Evolutionary conservation across 768 basidiomycete species (phyloP).

Genomic region (Tephrocybe sp.): DNA sequence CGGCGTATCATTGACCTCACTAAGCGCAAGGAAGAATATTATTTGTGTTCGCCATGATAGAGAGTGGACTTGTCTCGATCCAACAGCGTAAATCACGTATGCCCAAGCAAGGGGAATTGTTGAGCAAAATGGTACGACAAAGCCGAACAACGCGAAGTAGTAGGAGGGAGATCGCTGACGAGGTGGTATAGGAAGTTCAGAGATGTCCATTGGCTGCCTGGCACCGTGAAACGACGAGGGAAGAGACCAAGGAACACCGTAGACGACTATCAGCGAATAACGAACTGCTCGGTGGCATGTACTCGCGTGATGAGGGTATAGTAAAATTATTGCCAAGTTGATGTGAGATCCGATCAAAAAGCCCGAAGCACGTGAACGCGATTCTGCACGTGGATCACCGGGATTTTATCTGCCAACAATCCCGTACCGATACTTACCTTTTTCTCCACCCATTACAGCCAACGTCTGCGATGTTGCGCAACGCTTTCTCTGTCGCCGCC

Average conservation of each 20-base stretch:
- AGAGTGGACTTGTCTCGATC: constrained; percentile 39
- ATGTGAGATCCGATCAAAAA: constrained; percentile 8
- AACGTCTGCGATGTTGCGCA: constrained; percentile 62
- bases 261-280: background rate
- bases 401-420: constrained; percentile 11
- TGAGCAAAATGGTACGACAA: constrained; percentile 66
- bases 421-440: constrained; percentile 27
- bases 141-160: constrained; percentile 54
- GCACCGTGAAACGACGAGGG: background rate
- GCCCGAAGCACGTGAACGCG: constrained; percentile 14
- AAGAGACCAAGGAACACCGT: background rate
- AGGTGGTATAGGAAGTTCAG: constrained; percentile 36
- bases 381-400: constrained; percentile 14
- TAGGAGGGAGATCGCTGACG: constrained; percentile 49
- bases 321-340: background rate
- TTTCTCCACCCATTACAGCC: constrained; percentile 25
- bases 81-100: constrained; percentile 53
- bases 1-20: constrained; percentile 47
- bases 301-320: background rate
- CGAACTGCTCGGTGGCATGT: background rate
- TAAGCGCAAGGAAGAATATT: constrained; percentile 50
- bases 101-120: constrained; percentile 64
- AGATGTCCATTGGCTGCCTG: constrained; percentile 26
- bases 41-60: constrained; percentile 37
- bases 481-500: constrained; percentile 53